phyloP scores from a whole-genome alignment of 345 rosid species.

The Corchorus capsularis region DNA sequence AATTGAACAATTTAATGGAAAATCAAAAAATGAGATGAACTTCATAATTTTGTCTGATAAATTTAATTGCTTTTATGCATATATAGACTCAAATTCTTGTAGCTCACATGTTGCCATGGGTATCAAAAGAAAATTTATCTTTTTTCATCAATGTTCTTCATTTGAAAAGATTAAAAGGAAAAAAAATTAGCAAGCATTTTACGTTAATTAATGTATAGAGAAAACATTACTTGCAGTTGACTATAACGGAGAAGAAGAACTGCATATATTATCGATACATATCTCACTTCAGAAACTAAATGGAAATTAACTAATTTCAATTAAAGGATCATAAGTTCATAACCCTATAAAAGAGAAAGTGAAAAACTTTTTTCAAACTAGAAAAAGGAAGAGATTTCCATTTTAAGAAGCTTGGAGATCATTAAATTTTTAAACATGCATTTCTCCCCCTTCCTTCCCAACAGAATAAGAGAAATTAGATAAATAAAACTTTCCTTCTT shows the following conservation, averaged over 20 bases:
- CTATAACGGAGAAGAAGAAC: not conserved
- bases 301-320: constrained; percentile 2
- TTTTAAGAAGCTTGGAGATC: not conserved
- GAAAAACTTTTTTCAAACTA: not conserved
- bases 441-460: not conserved
- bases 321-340: not conserved
- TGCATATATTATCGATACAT: not conserved
- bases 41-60: not conserved
- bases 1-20: constrained; percentile 9
- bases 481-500: not conserved
- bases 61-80: not conserved
- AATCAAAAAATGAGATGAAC: not conserved
- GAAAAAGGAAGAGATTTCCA: not conserved
- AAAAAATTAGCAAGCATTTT: no score
- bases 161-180: no score
- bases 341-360: not conserved
- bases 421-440: not conserved
- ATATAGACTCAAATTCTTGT: not conserved
- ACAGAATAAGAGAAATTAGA: not conserved
- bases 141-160: not conserved
- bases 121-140: not conserved
- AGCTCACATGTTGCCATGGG: not conserved
- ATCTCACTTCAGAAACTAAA: not conserved
- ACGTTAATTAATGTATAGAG: no score
- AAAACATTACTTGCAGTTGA: not conserved